Evolutionary conservation across 306 rosid species (phyloP).

Genomic region (Prunus mume): DNA sequence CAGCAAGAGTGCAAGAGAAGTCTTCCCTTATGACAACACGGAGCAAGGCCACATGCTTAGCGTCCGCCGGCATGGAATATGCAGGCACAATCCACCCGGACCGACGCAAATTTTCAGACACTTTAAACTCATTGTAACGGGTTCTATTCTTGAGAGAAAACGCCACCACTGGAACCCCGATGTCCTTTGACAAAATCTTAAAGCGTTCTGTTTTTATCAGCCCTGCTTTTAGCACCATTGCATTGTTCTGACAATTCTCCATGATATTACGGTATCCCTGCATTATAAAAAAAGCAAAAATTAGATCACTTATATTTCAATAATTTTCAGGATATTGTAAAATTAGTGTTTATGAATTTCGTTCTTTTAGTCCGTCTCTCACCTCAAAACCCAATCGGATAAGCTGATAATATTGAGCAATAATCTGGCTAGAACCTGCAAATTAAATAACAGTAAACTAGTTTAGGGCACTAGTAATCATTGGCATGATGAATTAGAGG

Average conservation of each 20-base stretch:
- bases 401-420: constrained; percentile 66
- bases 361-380: neutral
- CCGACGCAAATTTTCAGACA: constrained; percentile 48
- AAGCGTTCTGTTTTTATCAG: constrained; percentile 24
- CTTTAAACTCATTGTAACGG: constrained; percentile 39
- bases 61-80: constrained; percentile 57
- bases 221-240: constrained; percentile 27
- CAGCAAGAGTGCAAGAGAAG: constrained; percentile 45
- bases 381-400: constrained; percentile 62
- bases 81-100: constrained; percentile 65
- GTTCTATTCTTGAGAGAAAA: constrained; percentile 29
- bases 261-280: constrained; percentile 53
- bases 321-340: too few species aligned
- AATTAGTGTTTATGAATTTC: neutral
- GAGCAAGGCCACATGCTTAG: constrained; percentile 47
- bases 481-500: too few species aligned
- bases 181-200: constrained; percentile 32
- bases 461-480: too few species aligned
- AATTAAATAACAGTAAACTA: neutral
- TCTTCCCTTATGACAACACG: constrained; percentile 56
- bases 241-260: constrained; percentile 47
- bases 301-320: too few species aligned
- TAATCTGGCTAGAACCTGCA: constrained; percentile 65
- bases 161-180: constrained; percentile 38
- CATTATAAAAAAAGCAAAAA: neutral